Conservation (phyloP, 192 early-diverging fungal genomes). For the Gonapodya prolifera region DNA sequence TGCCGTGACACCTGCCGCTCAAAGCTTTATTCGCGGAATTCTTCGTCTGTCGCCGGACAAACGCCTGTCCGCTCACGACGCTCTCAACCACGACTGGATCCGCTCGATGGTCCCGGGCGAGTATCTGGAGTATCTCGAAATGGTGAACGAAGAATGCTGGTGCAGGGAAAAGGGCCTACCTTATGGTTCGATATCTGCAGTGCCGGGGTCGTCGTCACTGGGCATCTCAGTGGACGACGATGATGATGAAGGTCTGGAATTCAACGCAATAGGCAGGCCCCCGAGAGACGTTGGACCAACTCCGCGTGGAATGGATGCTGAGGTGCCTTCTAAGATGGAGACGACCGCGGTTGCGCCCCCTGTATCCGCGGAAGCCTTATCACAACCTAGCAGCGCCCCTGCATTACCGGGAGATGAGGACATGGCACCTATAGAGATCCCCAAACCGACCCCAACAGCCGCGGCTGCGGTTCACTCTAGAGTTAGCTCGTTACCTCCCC, state of each 20-base stretch:
- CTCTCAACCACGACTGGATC: conserved; percentile 63
- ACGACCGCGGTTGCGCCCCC: not conserved
- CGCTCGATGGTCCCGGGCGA: not conserved
- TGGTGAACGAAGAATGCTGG: not conserved
- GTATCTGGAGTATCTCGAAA: not conserved
- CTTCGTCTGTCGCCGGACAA: conserved; percentile 48
- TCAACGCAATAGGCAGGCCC: not conserved
- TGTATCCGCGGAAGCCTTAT: not conserved
- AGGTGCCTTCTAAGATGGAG: not conserved
- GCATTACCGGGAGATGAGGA: not conserved
- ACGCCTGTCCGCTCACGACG: conserved; percentile 64
- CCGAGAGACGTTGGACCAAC: not conserved
- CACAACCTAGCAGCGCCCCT: not conserved
- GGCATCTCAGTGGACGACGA: not conserved
- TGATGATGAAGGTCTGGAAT: not conserved
- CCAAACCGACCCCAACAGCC: not conserved
- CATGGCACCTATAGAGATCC: too few relatives aligned
- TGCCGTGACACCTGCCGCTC: conserved; percentile 24
- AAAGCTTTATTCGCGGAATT: conserved; percentile 56
- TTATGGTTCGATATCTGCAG: not conserved
- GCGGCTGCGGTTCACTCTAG: not conserved
- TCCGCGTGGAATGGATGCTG: not conserved
- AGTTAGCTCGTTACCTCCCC: not conserved
- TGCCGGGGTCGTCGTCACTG: not conserved
- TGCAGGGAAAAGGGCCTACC: not conserved